Percentiles rank a stretch among this genome's conserved stretches.
phyloP scores from a whole-genome alignment of 306 rosid species.

The Vigna trinervia region DNA sequence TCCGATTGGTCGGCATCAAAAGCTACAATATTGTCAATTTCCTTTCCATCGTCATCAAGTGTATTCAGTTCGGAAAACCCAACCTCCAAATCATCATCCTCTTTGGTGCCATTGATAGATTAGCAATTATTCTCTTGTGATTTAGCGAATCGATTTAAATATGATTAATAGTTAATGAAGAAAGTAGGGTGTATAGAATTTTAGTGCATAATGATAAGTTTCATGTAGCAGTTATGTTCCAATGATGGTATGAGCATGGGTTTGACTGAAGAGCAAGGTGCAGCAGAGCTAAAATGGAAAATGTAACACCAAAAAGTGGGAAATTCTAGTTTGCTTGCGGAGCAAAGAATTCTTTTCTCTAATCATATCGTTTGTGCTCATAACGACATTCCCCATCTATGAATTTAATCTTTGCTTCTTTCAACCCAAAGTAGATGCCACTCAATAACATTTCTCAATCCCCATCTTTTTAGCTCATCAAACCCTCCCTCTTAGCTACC shows the following conservation, averaged over 20 bases:
- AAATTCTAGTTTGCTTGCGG: constrained; percentile 60
- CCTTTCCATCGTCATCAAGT: constrained; percentile 41
- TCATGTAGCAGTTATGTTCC: constrained; percentile 62
- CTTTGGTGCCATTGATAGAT: constrained; percentile 51
- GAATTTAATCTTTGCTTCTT: constrained; percentile 49
- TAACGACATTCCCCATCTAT: constrained; percentile 57
- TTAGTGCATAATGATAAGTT: background rate
- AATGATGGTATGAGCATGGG: constrained; percentile 58
- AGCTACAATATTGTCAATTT: constrained; percentile 28
- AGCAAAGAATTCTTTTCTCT: constrained; percentile 58
- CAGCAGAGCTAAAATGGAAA: constrained; percentile 42
- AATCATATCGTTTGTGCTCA: constrained; percentile 56
- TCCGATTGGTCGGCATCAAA: constrained; percentile 55
- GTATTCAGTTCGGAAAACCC: constrained; percentile 79
- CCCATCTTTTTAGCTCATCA: constrained; percentile 43
- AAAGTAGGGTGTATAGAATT: constrained; percentile 1
- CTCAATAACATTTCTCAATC: constrained; percentile 41
- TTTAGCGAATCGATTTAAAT: no score
- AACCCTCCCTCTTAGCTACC: constrained; percentile 10
- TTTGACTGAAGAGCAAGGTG: constrained; percentile 56
- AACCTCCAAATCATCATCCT: constrained; percentile 72
- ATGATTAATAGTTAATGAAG: constrained; percentile 44
- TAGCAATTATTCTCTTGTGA: no score
- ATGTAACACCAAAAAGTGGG: constrained; percentile 50
- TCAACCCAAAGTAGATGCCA: constrained; percentile 51